These are phyloP conservation scores for Saccharomyces mikatae DNA, from an alignment of 805 yeast species.

Conservation along the genomic window DNA sequence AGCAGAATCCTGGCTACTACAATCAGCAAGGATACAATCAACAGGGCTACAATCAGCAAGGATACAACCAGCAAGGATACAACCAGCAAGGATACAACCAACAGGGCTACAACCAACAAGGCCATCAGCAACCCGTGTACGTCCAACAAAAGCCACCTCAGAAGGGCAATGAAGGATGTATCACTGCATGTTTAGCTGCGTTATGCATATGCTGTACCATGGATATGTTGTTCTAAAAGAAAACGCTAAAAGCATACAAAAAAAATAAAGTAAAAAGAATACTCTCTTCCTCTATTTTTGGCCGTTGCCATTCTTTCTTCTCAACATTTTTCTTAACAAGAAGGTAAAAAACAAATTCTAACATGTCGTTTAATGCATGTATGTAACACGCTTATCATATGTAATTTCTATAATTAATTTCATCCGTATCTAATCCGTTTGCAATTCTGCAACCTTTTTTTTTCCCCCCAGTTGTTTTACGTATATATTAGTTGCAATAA, in stretches of 20 bases:
- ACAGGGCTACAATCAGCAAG: slow-evolving; percentile 29
- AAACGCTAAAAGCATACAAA: background rate
- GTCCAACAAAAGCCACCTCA: slow-evolving; percentile 42
- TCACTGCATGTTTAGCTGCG: slow-evolving; percentile 47
- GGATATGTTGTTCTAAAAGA: slow-evolving; percentile 39
- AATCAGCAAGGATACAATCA: slow-evolving; percentile 29
- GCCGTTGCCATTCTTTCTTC: background rate
- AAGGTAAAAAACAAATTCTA: background rate
- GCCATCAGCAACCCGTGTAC: slow-evolving; percentile 43
- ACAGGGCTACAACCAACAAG: slow-evolving; percentile 30
- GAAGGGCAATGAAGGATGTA: slow-evolving; percentile 36
- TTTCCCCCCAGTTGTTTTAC: background rate
- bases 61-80: slow-evolving; percentile 33
- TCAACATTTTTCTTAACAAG: background rate
- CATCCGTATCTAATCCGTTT: background rate
- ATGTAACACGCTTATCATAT: background rate
- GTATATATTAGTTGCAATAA: background rate
- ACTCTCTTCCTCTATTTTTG: background rate
- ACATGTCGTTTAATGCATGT: background rate
- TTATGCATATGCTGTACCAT: slow-evolving; percentile 49
- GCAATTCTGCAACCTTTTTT: background rate
- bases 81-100: slow-evolving; percentile 33
- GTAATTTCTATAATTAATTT: background rate
- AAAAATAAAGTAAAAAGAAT: background rate
- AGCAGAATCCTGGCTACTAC: slow-evolving; percentile 35